A percentile compares a stretch with the other conserved stretches of the same genome.
Evolutionary conservation across 495 filamentous ascomycete genomes (phyloP).

Genomic region (Podospora australis): DNA sequence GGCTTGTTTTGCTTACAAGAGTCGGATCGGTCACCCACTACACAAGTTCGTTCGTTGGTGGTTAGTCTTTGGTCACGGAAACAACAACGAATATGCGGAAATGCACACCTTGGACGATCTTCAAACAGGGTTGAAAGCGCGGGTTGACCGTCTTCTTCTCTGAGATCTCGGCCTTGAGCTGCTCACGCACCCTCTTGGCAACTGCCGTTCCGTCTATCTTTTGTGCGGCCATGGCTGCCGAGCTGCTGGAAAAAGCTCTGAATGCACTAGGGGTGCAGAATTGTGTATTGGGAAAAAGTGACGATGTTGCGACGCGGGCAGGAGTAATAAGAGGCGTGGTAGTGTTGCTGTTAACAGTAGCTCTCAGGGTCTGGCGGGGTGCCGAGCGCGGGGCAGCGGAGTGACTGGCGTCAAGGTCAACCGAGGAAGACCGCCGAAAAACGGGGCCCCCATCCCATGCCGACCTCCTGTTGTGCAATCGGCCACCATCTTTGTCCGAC

Average conservation of each 20-base stretch:
- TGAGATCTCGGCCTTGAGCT: conserved; percentile 70
- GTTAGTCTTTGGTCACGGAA: conserved; percentile 13
- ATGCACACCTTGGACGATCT: conserved; percentile 81
- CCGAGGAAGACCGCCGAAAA: conserved; percentile 13
- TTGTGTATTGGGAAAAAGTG: conserved; percentile 9
- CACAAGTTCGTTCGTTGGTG: conserved; percentile 8
- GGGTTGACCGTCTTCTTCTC: conserved; percentile 74
- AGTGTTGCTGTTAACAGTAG: not conserved
- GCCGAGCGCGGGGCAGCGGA: conserved; percentile 16
- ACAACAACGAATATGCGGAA: not conserved
- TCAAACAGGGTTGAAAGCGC: conserved; percentile 78
- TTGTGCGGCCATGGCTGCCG: conserved; percentile 66
- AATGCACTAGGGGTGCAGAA: not conserved
- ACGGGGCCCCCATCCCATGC: too few species aligned
- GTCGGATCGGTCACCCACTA: conserved; percentile 85
- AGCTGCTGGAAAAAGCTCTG: conserved; percentile 36
- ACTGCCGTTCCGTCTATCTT: conserved; percentile 96
- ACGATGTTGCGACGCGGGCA: too few species aligned
- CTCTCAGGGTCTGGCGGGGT: not conserved
- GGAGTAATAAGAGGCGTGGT: too few species aligned
- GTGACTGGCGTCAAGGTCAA: conserved; percentile 6
- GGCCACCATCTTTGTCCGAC: too few species aligned
- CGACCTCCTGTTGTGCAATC: too few species aligned
- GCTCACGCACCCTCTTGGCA: conserved; percentile 80
- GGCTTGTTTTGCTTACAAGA: conserved; percentile 87